Evolutionary conservation across 768 basidiomycete species (phyloP).

Genomic region (Coprinopsis strossmayeri): DNA sequence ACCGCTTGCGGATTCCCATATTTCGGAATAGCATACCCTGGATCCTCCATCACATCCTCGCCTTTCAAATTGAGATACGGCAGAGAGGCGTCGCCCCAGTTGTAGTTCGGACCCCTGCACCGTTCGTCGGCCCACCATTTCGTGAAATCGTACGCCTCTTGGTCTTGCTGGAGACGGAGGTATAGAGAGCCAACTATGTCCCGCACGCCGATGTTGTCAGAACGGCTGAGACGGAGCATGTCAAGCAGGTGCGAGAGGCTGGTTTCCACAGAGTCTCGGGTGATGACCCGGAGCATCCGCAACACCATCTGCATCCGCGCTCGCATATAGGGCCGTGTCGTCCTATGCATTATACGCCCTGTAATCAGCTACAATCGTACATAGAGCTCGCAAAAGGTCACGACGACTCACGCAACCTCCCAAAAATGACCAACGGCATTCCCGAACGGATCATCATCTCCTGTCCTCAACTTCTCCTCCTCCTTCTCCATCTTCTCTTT

Average conservation of each 20-base stretch:
- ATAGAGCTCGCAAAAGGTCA: neutral
- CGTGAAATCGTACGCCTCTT: conserved; percentile 4
- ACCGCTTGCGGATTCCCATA: neutral
- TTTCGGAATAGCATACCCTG: neutral
- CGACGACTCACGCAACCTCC: neutral
- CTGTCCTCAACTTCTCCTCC: neutral
- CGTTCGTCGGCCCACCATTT: conserved; percentile 4
- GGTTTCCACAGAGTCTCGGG: conserved; percentile 1
- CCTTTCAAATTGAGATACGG: neutral
- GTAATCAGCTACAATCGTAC: too few relatives aligned
- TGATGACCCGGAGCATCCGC: neutral
- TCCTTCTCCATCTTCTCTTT: neutral
- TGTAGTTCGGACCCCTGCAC: neutral
- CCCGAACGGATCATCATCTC: neutral
- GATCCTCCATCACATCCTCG: neutral
- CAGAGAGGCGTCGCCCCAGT: neutral
- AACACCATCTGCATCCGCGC: neutral
- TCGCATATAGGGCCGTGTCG: neutral
- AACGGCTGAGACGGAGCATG: conserved; percentile 3
- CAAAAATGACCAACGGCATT: neutral
- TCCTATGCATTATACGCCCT: neutral
- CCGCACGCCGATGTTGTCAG: conserved; percentile 4
- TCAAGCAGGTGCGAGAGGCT: neutral
- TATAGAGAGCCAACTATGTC: conserved; percentile 1
- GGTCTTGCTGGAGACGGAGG: conserved; percentile 3